Conservation (phyloP, 495 filamentous ascomycete genomes). For the Talaromyces nanjingensis region DNA sequence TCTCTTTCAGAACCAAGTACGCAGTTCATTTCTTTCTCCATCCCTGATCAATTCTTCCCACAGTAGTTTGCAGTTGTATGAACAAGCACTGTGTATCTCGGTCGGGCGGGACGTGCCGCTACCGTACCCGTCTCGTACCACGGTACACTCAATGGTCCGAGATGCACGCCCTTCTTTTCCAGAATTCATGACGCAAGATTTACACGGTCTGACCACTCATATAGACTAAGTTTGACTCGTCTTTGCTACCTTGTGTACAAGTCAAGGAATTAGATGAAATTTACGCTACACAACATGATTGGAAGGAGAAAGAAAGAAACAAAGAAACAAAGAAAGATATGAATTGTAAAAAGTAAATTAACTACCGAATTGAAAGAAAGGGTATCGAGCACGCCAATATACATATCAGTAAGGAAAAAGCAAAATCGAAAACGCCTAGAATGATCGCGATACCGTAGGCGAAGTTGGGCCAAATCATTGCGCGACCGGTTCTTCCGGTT, state of each 20-base stretch:
- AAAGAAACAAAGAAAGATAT: neutral
- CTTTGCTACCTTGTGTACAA: too few relatives aligned
- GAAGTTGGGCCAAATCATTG: neutral
- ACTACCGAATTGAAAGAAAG: neutral
- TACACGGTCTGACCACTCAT: neutral
- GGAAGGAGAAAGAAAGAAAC: too few relatives aligned
- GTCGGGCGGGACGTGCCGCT: neutral
- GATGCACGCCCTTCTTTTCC: too few relatives aligned
- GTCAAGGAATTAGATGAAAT: too few relatives aligned
- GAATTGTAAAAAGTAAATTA: neutral
- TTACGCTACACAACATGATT: too few relatives aligned
- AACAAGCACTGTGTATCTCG: neutral
- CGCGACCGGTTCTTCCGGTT: neutral
- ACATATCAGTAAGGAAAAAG: neutral
- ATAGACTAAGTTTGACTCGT: too few relatives aligned
- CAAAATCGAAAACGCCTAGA: neutral
- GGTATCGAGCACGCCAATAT: neutral
- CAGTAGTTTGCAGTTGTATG: neutral
- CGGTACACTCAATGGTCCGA: too few relatives aligned
- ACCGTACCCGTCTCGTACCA: neutral
- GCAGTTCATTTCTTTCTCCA: neutral
- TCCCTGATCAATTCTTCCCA: neutral
- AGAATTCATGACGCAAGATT: neutral
- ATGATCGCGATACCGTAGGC: neutral
- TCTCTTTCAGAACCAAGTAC: neutral